Evolutionary conservation across 2,329 filamentous ascomycete genomes (phyloP), one percentile per base, ranked within the genome.

Genomic region (Scedosporium apiospermum): DNA sequence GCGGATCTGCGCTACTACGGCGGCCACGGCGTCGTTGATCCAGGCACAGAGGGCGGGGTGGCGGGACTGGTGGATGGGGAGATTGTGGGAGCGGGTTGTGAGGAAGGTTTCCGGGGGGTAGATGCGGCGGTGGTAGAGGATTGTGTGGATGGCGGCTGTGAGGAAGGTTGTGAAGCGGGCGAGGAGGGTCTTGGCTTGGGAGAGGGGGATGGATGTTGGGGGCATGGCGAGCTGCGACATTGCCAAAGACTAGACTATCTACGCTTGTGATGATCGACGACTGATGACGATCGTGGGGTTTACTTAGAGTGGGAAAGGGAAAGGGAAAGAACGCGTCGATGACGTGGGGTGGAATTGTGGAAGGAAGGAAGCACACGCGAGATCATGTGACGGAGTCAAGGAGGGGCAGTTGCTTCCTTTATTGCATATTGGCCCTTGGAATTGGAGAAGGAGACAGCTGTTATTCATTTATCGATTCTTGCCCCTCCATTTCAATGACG

Each of bases 21-120:
- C 88, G 65, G 86, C 78, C 51, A 95, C 84, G 67, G 92, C 91
- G 72, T 95, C 89, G 71, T 82, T 84, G 74, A 96, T 86, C 89
- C 93, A 97, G 69, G 85, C 78, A 80, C 91, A 96, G 66, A 96
- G 89, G 68, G 85, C 84, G 0, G 93, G 91, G 74, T 96, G 92
- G 63, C 92, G 88, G 64, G 86, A 93, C 72, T 96, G 92, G 69
- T 89, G 88, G 57, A 96, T 88, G 34, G 91, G 83, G 64, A 91
- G 87, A 76, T 93, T 92, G 80, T 93, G 93, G 69, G 90, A 91
- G 66, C 88, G 85, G 46, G 88, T 84, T 51, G 88, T 85, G 63
- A 93, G 83, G 76, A 96, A 97, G 42, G 91, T 90, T 30, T 84
- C 76, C 58, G 77, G 74, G 0, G 93, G 91, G 74, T 97, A 97